These are phyloP conservation scores for Trifolium fragiferum DNA, from an alignment of 306 rosid genomes.

Conservation along the genomic window DNA sequence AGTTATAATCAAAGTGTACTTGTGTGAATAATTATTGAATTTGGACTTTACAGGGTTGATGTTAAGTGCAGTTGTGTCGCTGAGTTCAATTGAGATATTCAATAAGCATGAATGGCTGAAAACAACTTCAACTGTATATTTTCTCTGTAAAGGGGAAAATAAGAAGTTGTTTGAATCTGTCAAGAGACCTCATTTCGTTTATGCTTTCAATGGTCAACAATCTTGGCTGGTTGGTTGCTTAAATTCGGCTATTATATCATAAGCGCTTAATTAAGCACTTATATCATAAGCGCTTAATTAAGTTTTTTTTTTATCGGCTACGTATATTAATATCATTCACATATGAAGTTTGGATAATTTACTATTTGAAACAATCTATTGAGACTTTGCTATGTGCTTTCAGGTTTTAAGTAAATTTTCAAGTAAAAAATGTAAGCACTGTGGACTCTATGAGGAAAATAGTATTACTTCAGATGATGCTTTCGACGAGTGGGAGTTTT, in stretches of 20 bases:
- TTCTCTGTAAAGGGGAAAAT: conserved; percentile 70
- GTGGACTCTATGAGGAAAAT: conserved; percentile 91
- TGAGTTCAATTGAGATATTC: conserved; percentile 67
- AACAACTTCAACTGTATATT: conserved; percentile 68
- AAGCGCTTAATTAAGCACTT: neutral
- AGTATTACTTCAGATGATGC: conserved; percentile 58
- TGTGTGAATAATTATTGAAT: neutral
- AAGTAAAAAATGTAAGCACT: conserved; percentile 75
- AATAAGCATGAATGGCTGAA: conserved; percentile 67
- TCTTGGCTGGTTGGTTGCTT: too few species aligned
- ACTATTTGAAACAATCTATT: conserved; percentile 33
- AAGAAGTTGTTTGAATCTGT: conserved; percentile 67
- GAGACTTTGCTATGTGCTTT: conserved; percentile 39
- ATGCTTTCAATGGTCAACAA: conserved; percentile 78
- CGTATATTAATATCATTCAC: neutral
- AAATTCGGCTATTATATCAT: neutral
- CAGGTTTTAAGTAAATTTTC: conserved; percentile 76
- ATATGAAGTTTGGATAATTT: conserved; percentile 3
- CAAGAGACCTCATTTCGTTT: conserved; percentile 51
- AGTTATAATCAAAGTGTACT: neutral
- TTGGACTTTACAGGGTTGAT: conserved; percentile 49
- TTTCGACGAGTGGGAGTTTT: conserved; percentile 93
- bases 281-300: neutral
- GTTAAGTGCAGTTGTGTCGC: conserved; percentile 65
- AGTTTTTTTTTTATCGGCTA: neutral